Evolutionary conservation across 2,329 filamentous ascomycete species (phyloP), one percentile per base, ranked within the genome.

Genomic region (Fusarium sarcochroum): DNA sequence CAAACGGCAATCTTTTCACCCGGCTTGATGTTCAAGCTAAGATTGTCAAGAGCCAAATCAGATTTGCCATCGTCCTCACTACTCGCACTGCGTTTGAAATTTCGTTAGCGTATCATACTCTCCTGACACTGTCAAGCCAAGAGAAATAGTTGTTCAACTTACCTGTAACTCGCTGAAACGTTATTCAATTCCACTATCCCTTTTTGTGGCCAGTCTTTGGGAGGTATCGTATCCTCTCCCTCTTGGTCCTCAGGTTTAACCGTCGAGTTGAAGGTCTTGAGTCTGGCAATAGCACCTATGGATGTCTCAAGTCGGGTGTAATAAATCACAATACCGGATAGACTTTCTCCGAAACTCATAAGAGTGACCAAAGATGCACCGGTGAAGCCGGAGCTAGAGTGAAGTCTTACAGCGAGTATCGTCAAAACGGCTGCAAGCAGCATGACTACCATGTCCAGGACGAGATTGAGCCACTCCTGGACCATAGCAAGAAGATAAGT

Each of bases 401-500:
- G 73, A 15, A 81, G 61, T 59, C 80, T 77, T 0, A 85, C 85
- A 0, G 84, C 81, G 2, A 88, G 75, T 1, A 58, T 56, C 6
- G 87, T 81, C 1, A 88, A 72, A 2, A 83, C 61, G 3, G 83
- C 75, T 1, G 84, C 83, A 20, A 89, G 74, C 2, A 77, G 76
- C 0, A 83, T 81, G 1, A 87, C 82, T 1, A 87, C 70, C 4
- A 87, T 61, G 51, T 85, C 79, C 7, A 90, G 75, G 0, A 83
- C 80, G 4, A 89, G 77, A 0, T 73, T 80, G 2, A 89, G 80
- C 87, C 87, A 90, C 41, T 83, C 81, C 72, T 90, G 87, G 32
- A 89, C 82, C 68, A 84, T 84, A 48, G 80, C 82, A 2, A 89
- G 79, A 2, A 88, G 80, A 70, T 89, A 90, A 11, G 84, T 84